phyloP scores from a whole-genome alignment of 2,329 filamentous ascomycete genomes.

The Colletotrichum falcatum region DNA sequence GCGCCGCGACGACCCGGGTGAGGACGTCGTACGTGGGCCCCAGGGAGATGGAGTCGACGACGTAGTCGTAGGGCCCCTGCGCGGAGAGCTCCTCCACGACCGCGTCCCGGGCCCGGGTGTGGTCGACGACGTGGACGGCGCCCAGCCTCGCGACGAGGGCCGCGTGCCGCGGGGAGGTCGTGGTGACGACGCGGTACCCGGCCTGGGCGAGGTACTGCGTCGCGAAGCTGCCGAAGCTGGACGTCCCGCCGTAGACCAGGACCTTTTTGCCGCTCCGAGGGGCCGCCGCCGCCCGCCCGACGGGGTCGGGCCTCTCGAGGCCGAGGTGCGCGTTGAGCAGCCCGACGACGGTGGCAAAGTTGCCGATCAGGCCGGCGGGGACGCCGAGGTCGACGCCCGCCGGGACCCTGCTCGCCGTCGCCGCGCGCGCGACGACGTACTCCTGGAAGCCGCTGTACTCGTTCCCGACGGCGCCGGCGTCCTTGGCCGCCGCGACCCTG shows the following conservation, averaged over 20 bases:
- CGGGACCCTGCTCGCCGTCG: constrained; percentile 47
- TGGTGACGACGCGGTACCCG: constrained; percentile 59
- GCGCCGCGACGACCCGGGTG: constrained; percentile 22
- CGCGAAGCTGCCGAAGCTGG: constrained; percentile 58
- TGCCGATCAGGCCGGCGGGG: constrained; percentile 44
- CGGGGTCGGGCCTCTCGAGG: constrained; percentile 44
- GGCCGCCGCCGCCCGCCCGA: constrained; percentile 31
- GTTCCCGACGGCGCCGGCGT: constrained; percentile 24
- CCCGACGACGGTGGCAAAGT: constrained; percentile 44
- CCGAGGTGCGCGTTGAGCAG: constrained; percentile 44
- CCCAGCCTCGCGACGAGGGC: constrained; percentile 58
- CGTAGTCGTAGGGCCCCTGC: constrained; percentile 46
- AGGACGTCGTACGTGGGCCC: constrained; percentile 43
- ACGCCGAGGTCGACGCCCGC: constrained; percentile 43
- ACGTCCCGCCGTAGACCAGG: constrained; percentile 61
- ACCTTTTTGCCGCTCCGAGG: constrained; percentile 44
- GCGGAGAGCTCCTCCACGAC: constrained; percentile 43
- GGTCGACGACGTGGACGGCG: constrained; percentile 58
- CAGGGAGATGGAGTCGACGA: constrained; percentile 48
- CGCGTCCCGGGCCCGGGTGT: constrained; percentile 46
- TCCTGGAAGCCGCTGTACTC: constrained; percentile 32
- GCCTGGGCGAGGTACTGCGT: constrained; percentile 58
- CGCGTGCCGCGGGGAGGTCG: constrained; percentile 56
- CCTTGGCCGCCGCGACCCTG: constrained; percentile 40
- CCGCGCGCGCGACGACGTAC: constrained; percentile 40